Conservation (phyloP, 345 rosid species). For the Diplotaxis tenuifolia region DNA sequence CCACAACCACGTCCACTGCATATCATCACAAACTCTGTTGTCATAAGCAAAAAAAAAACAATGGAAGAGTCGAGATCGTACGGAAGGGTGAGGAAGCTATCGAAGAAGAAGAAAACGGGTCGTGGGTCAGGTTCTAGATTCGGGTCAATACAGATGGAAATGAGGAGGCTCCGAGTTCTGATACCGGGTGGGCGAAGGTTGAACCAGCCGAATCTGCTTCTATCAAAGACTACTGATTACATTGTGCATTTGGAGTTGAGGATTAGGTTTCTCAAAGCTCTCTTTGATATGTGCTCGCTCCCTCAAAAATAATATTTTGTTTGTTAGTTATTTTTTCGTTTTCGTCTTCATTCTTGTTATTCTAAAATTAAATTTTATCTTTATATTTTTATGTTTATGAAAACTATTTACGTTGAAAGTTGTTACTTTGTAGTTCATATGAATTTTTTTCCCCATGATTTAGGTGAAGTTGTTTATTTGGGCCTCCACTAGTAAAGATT, state of each 20-base stretch:
- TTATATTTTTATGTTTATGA: neutral
- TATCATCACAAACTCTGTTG: slow-evolving; percentile 3
- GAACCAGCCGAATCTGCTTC: slow-evolving; percentile 49
- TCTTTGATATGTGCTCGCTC: slow-evolving; percentile 43
- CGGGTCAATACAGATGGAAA: slow-evolving; percentile 39
- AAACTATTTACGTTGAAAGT: neutral
- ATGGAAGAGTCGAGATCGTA: slow-evolving; percentile 20
- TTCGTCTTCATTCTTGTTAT: neutral
- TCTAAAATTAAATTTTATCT: neutral
- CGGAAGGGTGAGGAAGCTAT: slow-evolving; percentile 23
- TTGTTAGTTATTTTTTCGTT: neutral
- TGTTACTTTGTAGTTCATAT: neutral
- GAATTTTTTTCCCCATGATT: neutral
- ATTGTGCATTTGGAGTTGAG: slow-evolving; percentile 56
- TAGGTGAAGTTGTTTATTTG: neutral
- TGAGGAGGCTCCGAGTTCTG: slow-evolving; percentile 56
- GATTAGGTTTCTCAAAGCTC: slow-evolving; percentile 50
- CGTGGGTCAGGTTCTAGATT: slow-evolving; percentile 11
- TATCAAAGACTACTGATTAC: slow-evolving; percentile 53
- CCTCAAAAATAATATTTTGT: neutral
- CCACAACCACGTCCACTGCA: slow-evolving; percentile 16
- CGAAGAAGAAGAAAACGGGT: slow-evolving; percentile 20
- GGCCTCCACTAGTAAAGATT: neutral
- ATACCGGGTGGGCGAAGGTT: slow-evolving; percentile 63
- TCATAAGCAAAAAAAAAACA: slow-evolving; percentile 1